Evolutionary conservation across 306 rosid species (phyloP), one percentile per base, ranked within the genome.

Genomic region (Mucuna pruriens): DNA sequence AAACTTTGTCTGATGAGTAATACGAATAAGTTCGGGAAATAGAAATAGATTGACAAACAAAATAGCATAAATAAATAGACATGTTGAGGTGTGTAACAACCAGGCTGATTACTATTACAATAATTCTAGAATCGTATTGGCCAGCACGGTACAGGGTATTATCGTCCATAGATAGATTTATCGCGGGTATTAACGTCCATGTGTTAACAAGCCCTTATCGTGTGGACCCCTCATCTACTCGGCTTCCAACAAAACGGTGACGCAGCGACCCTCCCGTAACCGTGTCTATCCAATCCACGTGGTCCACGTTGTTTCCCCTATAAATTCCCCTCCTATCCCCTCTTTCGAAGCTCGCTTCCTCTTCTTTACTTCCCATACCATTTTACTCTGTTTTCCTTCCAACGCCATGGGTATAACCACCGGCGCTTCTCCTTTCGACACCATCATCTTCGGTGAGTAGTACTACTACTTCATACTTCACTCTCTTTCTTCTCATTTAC

Each of bases 401-500:
- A 2, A 15, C 2, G 22, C 72, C 17, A 90, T 91, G 94, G 94
- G 73, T 58, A 77, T 81, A 9, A 70, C 66, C 64, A 39, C 45
- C 67, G 65, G 40, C 23, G 4, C 77, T 45, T 80, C 89, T 61
- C 86, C 89, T 34, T 87, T 87, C 48, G 87, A 89, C 58, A 65
- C 77, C 80, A 74, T 91, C 55, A 54, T 93, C 74, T 93, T 93
- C 44, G 96, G 96, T 93, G 69, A 63, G 49, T 6, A n/a, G n/a
- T n/a, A n/a, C n/a, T n/a, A n/a, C n/a, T n/a, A 4, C n/a, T 7
- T 8, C 4, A 12, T 17, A 0, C 26, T 76, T 3, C 13, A 6
- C 20, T 36, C 2, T 52, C 4, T 40, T 25, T 60, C 9, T 10
- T 15, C 9, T 61, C 19, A 49, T 25, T 57, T 7, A 1, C 19